Evolutionary conservation across 768 basidiomycete species (phyloP).

Genomic region (Lactifluus piperatus): DNA sequence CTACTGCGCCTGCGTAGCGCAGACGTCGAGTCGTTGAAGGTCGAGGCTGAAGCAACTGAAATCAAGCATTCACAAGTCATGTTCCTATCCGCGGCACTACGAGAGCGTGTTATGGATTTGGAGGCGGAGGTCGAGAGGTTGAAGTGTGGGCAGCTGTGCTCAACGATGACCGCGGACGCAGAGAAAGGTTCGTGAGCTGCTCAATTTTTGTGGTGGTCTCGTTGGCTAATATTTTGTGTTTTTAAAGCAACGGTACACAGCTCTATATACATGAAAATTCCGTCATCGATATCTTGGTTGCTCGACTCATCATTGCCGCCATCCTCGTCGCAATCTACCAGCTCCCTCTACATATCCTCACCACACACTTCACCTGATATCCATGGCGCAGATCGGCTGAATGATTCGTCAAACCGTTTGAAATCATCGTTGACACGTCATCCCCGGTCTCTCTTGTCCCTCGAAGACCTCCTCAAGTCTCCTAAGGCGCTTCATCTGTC

Average conservation of each 20-base stretch:
- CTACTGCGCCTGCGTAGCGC: neutral
- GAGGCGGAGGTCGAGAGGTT: too few species aligned
- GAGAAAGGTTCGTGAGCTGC: neutral
- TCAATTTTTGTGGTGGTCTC: neutral
- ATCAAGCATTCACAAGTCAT: neutral
- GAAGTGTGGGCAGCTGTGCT: neutral
- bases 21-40: neutral
- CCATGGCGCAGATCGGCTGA: neutral
- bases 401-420: too few species aligned
- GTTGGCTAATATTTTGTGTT: neutral
- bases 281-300: neutral
- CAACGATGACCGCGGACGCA: neutral
- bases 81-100: neutral
- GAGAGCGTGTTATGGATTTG: neutral
- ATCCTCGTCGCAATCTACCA: neutral
- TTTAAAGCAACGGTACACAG: too few species aligned
- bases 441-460: neutral
- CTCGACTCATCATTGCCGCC: neutral
- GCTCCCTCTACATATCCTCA: neutral
- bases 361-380: neutral
- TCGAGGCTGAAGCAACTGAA: neutral
- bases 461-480: too few species aligned
- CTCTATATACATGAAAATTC: neutral
- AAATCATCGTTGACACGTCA: neutral
- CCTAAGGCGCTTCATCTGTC: neutral